Evolutionary conservation across 2,329 filamentous ascomycete species (phyloP), one percentile per base, ranked within the genome.

Genomic region (Cryphonectria carpinicola): DNA sequence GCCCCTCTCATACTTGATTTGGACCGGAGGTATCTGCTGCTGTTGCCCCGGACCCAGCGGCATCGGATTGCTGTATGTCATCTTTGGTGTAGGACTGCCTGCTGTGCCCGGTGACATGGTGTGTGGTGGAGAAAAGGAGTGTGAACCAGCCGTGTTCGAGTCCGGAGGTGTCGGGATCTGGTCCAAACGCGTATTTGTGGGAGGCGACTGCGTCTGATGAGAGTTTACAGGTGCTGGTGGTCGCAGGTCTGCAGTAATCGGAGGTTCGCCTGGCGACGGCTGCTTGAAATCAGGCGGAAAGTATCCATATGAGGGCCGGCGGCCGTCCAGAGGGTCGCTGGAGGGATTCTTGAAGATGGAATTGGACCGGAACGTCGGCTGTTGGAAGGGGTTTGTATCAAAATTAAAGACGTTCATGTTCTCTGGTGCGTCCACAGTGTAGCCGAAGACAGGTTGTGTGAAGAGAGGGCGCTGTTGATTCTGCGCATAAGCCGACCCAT

Each of bases 331-430:
- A 11, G 81, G 81, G 32, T 89, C 87, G 6, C 82, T 85, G 25
- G 85, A 84, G 7, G 89, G 88, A 70, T 87, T 88, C 73, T 85
- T 82, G 78, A 91, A 91, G 71, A 91, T 91, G 1, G 89, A 91
- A 76, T 90, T 90, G 13, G 89, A 90, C 67, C 89, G 85, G 79
- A 91, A 91, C 4, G 84, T 85, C 1, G 84, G 89, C 61, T 85
- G 88, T 75, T 70, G 81, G 77, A 72, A 82, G 75, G 70, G 77
- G 63, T 81, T 81, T 64, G 80, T 80, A 64, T 85, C 83, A 64
- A 84, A 82, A 25, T 79, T 79, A 72, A 82, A 86, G 7, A 79
- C 79, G 70, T 83, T 83, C 80, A 86, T 84, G n/a, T 84, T 81
- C 71, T 89, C 87, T 1, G 86, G 82, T 6, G 84, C 83, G 74